phyloP scores from a whole-genome alignment of 2,329 filamentous ascomycete species.

The Tolypocladium ophioglossoides region DNA sequence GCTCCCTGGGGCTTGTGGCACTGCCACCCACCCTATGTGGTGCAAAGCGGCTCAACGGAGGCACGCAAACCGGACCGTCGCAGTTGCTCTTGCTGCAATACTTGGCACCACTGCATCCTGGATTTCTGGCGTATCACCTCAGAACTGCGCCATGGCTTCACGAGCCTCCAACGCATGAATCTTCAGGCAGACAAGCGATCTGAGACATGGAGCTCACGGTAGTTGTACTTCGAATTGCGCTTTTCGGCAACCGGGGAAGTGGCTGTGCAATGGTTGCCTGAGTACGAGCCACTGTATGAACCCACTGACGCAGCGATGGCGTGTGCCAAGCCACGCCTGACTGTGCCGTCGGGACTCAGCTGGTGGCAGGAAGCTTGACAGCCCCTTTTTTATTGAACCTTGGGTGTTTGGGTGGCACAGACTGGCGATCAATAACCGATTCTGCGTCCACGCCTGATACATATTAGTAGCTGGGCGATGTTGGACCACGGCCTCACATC shows the following conservation, averaged over 20 bases:
- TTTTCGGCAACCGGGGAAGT: background rate
- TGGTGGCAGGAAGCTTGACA: background rate
- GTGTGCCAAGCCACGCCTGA: background rate
- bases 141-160: no score
- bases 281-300: background rate
- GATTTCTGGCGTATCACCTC: no score
- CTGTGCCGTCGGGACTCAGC: background rate
- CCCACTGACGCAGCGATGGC: background rate
- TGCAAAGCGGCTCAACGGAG: background rate
- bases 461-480: background rate
- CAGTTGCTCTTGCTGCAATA: no score
- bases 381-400: no score
- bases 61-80: no score
- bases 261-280: background rate
- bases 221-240: background rate
- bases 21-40: no score
- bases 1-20: no score
- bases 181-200: background rate
- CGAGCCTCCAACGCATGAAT: background rate
- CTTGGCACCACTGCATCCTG: no score
- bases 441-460: background rate
- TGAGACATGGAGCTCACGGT: background rate
- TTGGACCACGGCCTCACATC: background rate
- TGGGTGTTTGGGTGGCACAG: background rate
- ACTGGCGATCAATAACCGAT: background rate